A percentile compares a stretch with the other conserved stretches of the same genome.
phyloP scores from a whole-genome alignment of 1,284 basidiomycete genomes.

The Leccinum solheimii region DNA sequence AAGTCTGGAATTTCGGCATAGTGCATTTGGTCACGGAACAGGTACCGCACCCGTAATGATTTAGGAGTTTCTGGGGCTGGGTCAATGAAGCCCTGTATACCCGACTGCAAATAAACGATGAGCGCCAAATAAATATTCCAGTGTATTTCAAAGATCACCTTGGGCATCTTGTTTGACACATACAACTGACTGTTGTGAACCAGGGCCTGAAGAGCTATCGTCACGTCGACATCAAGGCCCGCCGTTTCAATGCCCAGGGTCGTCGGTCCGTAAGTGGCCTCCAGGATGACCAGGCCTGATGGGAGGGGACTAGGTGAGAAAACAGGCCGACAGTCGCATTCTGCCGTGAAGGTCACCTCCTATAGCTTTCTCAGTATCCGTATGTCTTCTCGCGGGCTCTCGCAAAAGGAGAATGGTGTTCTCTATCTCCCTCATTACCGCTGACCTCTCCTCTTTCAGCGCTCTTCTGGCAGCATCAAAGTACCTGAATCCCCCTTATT shows the following conservation, averaged over 20 bases:
- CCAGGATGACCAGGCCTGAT: constrained; percentile 65
- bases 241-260: constrained; percentile 45
- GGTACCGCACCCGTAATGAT: constrained; percentile 70
- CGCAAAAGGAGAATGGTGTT: constrained; percentile 48
- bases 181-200: constrained; percentile 78
- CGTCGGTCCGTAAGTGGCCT: constrained; percentile 60
- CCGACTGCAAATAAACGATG: constrained; percentile 43
- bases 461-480: constrained; percentile 51
- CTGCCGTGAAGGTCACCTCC: constrained; percentile 29
- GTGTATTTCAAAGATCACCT: constrained; percentile 43
- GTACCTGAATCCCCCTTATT: constrained; percentile 42
- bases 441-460: constrained; percentile 59
- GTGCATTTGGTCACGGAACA: constrained; percentile 74
- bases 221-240: constrained; percentile 72
- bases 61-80: constrained; percentile 69
- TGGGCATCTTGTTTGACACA: constrained; percentile 72
- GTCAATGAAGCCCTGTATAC: constrained; percentile 75
- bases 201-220: constrained; percentile 78
- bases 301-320: constrained; percentile 8
- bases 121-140: constrained; percentile 16
- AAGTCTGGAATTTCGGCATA: constrained; percentile 76
- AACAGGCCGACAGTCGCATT: constrained; percentile 2
- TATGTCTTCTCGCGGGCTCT: constrained; percentile 47
- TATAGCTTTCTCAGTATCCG: constrained; percentile 40
- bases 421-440: constrained; percentile 55